These are phyloP conservation scores for Serpula lacrymans DNA, from an alignment of 768 basidiomycete genomes.

Conservation along the genomic window DNA sequence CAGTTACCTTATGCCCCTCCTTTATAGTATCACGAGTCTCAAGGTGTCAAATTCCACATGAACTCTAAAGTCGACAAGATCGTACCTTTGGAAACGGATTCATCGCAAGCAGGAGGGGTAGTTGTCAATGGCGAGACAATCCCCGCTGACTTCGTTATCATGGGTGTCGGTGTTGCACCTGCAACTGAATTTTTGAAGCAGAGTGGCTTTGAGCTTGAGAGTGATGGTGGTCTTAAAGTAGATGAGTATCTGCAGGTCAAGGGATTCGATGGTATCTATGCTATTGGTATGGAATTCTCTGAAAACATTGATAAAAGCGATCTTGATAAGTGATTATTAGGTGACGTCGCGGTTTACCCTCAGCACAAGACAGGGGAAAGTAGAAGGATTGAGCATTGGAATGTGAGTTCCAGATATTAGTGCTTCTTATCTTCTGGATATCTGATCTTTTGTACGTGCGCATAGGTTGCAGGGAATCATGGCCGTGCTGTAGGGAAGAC, in stretches of 20 bases:
- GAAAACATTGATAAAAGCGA: no score
- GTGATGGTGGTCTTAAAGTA: conserved; percentile 73
- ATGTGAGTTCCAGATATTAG: conserved; percentile 50
- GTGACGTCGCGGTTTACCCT: conserved; percentile 82
- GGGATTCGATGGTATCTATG: conserved; percentile 54
- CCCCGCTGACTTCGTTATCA: conserved; percentile 72
- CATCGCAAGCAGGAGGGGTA: conserved; percentile 60
- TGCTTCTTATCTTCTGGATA: neutral
- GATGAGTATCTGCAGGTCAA: conserved; percentile 69
- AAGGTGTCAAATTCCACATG: conserved; percentile 87
- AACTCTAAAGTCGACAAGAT: conserved; percentile 65
- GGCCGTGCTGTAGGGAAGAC: conserved; percentile 80
- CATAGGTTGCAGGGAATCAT: conserved; percentile 78
- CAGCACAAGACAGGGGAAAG: conserved; percentile 48
- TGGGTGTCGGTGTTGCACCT: conserved; percentile 85
- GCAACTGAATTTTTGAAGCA: conserved; percentile 76
- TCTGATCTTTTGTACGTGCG: neutral
- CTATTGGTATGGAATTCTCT: conserved; percentile 48
- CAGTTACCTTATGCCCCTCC: neutral
- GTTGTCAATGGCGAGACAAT: conserved; percentile 61
- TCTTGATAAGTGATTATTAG: conserved; percentile 25
- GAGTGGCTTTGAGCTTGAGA: conserved; percentile 68
- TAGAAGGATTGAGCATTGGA: conserved; percentile 87
- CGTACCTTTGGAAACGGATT: conserved; percentile 47
- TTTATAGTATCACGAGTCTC: conserved; percentile 68